These are phyloP conservation scores for Globisporangium carolinianum DNA, from an alignment of 352 stramenopile species.

Conservation along the genomic window DNA sequence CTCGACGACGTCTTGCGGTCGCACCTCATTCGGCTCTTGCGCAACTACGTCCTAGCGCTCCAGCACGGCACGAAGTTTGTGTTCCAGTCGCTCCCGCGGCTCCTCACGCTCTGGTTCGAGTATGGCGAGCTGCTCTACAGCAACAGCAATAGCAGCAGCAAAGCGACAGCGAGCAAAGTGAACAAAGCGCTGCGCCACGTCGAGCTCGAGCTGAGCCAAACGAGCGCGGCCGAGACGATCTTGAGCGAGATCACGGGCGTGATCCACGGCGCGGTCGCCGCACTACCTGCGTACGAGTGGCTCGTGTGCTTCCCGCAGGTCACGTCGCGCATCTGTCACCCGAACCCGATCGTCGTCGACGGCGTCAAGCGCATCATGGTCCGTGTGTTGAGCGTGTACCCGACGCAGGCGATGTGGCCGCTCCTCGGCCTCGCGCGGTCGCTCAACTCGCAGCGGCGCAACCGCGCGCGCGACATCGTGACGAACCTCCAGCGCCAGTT, in stretches of 20 bases:
- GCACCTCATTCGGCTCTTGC: slow-evolving; percentile 87
- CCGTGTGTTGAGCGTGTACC: slow-evolving; percentile 90
- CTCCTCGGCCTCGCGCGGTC: slow-evolving; percentile 93
- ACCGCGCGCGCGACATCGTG: slow-evolving; percentile 61
- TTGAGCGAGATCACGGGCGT: slow-evolving; percentile 58
- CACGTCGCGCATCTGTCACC: slow-evolving; percentile 92
- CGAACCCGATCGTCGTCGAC: slow-evolving; percentile 77
- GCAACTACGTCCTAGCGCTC: slow-evolving; percentile 90
- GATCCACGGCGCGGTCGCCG: slow-evolving; percentile 47
- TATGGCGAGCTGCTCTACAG: slow-evolving; percentile 82
- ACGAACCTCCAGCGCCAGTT: slow-evolving; percentile 57
- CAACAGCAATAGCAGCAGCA: slow-evolving; percentile 2
- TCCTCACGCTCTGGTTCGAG: slow-evolving; percentile 97
- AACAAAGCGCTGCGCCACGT: slow-evolving; percentile 64
- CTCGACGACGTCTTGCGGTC: slow-evolving; percentile 54
- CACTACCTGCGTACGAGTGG: slow-evolving; percentile 89
- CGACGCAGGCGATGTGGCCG: slow-evolving; percentile 96
- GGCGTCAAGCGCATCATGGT: slow-evolving; percentile 92
- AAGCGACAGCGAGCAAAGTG: slow-evolving; percentile 22
- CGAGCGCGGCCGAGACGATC: slow-evolving; percentile 51
- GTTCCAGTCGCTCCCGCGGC: slow-evolving; percentile 95
- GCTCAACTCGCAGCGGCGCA: slow-evolving; percentile 67
- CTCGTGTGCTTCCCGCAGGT: slow-evolving; percentile 98
- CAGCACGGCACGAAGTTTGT: slow-evolving; percentile 91
- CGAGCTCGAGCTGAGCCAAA: slow-evolving; percentile 46